Percentiles rank a stretch among this genome's conserved stretches.
phyloP scores from a whole-genome alignment of 2,329 filamentous ascomycete species.

The Coniochaeta prunicola region DNA sequence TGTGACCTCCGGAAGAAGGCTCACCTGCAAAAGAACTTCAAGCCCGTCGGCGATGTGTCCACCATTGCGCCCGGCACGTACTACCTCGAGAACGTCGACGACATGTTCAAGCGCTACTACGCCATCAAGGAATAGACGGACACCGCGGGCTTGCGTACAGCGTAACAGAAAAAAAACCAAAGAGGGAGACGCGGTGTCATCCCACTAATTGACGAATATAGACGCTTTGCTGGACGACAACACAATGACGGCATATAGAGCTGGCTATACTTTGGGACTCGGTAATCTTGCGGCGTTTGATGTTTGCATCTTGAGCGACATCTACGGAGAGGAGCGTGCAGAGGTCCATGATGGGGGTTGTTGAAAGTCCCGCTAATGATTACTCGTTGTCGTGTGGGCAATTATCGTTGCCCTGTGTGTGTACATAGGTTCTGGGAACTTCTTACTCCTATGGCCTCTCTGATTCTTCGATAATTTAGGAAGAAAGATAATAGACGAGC shows the following conservation, averaged over 20 bases:
- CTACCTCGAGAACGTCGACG: slow-evolving; percentile 74
- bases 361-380: background rate
- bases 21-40: slow-evolving; percentile 74
- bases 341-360: background rate
- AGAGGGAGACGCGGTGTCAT: background rate
- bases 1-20: slow-evolving; percentile 76
- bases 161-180: slow-evolving; percentile 1
- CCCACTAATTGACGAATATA: background rate
- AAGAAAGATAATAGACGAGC: background rate
- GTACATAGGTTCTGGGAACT: background rate
- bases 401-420: background rate
- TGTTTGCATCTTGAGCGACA: background rate
- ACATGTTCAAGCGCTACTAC: slow-evolving; percentile 81
- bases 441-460: background rate
- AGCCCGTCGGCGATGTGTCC: slow-evolving; percentile 59
- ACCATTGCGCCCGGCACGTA: slow-evolving; percentile 63
- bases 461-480: background rate
- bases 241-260: background rate
- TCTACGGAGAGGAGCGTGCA: background rate
- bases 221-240: background rate
- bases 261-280: background rate
- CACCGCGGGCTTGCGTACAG: background rate
- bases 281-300: background rate
- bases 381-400: background rate
- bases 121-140: slow-evolving; percentile 58